phyloP scores from a whole-genome alignment of 2,329 filamentous ascomycete genomes.

The Colletotrichum incanum region DNA sequence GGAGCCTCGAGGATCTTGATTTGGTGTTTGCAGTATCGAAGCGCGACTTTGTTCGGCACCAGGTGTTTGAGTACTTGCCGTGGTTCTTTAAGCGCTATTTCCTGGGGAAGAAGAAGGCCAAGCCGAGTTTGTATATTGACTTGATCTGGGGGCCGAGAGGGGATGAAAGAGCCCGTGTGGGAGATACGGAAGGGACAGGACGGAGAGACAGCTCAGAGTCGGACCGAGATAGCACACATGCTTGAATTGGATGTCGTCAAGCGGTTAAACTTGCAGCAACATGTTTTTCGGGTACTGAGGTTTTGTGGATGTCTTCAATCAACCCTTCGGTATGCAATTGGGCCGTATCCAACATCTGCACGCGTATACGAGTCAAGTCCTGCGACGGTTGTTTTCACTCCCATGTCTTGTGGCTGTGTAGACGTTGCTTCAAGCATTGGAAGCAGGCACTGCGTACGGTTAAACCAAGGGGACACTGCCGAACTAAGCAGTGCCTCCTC shows the following conservation, averaged over 20 bases:
- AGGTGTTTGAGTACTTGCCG: constrained; percentile 53
- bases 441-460: too few species aligned
- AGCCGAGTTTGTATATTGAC: constrained; percentile 54
- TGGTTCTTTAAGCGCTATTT: constrained; percentile 53
- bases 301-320: not conserved
- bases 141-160: constrained; percentile 49
- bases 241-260: not conserved
- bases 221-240: constrained; percentile 26
- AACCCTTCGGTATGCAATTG: not conserved
- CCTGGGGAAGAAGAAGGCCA: constrained; percentile 42
- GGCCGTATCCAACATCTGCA: not conserved
- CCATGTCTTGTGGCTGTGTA: not conserved
- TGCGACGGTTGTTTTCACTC: too few species aligned
- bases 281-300: not conserved
- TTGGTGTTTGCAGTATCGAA: constrained; percentile 58
- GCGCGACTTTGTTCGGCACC: constrained; percentile 55
- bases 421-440: too few species aligned
- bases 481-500: not conserved
- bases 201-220: constrained; percentile 20
- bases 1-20: constrained; percentile 59
- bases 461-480: not conserved
- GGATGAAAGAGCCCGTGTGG: not conserved
- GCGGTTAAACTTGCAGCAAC: not conserved
- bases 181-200: not conserved
- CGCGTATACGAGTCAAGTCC: not conserved